Percentiles rank a stretch among this genome's conserved stretches.
These are phyloP conservation scores for Ambrosia hybrid DNA, from an alignment of 140 eudicot species.

Conservation along the genomic window DNA sequence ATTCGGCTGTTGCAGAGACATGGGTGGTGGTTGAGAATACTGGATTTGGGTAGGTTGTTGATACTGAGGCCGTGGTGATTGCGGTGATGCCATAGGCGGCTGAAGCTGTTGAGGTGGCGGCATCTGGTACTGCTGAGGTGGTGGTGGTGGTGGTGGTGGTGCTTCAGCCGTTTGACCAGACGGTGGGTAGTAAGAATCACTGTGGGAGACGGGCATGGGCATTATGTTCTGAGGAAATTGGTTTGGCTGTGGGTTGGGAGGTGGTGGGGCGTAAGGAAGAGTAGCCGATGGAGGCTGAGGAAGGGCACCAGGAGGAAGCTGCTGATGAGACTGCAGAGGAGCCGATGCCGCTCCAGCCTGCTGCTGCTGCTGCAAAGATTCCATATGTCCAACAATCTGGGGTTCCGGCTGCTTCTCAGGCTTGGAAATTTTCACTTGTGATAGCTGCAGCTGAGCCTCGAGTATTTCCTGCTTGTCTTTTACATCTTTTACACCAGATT, in stretches of 20 bases:
- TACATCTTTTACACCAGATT: conserved; percentile 56
- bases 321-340: conserved; percentile 49
- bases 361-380: conserved; percentile 34
- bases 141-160: conserved; percentile 41
- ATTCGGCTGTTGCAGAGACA: conserved; percentile 44
- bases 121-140: conserved; percentile 62
- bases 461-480: conserved; percentile 88
- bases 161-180: conserved; percentile 57
- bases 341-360: conserved; percentile 39
- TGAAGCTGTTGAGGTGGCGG: conserved; percentile 51
- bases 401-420: conserved; percentile 43
- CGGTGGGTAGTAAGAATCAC: conserved; percentile 59
- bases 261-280: conserved; percentile 63
- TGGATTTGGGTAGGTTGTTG: conserved; percentile 42
- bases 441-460: conserved; percentile 68
- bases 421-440: conserved; percentile 62
- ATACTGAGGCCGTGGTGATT: conserved; percentile 62
- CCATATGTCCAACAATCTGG: conserved; percentile 37
- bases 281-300: conserved; percentile 37
- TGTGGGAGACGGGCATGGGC: conserved; percentile 44
- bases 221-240: conserved; percentile 49
- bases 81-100: conserved; percentile 36
- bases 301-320: conserved; percentile 43
- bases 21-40: conserved; percentile 57
- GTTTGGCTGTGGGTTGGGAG: conserved; percentile 51